These are phyloP conservation scores for Coffea eugenioides DNA, from an alignment of 257 asterid species.

Conservation along the genomic window DNA sequence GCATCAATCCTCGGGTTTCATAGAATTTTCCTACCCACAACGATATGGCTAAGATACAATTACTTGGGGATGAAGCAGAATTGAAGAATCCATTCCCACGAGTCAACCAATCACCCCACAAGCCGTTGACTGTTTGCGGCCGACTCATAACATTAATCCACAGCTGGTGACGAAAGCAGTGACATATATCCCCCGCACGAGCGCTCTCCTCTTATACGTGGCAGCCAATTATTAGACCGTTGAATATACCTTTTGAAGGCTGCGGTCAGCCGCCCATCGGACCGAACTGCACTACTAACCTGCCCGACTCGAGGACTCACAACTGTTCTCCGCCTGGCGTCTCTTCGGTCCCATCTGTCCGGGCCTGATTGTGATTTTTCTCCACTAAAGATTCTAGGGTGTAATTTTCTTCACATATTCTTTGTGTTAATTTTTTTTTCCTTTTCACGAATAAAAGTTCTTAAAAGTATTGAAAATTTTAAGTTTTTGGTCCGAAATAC, in stretches of 20 bases:
- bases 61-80: constrained; percentile 15
- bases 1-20: too few relatives aligned
- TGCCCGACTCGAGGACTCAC: background rate
- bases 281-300: background rate
- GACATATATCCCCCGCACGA: constrained; percentile 22
- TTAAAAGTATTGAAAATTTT: too few relatives aligned
- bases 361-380: background rate
- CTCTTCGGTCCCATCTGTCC: background rate
- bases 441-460: too few relatives aligned
- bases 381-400: background rate
- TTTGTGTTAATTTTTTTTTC: too few relatives aligned
- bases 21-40: background rate
- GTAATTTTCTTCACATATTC: background rate
- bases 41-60: background rate
- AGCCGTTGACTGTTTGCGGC: background rate
- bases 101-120: background rate
- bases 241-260: background rate
- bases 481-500: too few relatives aligned
- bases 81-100: background rate
- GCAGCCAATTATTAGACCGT: background rate
- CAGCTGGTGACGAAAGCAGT: constrained; percentile 29
- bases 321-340: background rate
- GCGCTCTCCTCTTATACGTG: background rate
- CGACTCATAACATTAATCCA: constrained; percentile 3
- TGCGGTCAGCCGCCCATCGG: constrained; percentile 17